These are phyloP conservation scores for Talaromyces sp. DNA, from an alignment of 2,329 filamentous ascomycete species.

Conservation along the genomic window DNA sequence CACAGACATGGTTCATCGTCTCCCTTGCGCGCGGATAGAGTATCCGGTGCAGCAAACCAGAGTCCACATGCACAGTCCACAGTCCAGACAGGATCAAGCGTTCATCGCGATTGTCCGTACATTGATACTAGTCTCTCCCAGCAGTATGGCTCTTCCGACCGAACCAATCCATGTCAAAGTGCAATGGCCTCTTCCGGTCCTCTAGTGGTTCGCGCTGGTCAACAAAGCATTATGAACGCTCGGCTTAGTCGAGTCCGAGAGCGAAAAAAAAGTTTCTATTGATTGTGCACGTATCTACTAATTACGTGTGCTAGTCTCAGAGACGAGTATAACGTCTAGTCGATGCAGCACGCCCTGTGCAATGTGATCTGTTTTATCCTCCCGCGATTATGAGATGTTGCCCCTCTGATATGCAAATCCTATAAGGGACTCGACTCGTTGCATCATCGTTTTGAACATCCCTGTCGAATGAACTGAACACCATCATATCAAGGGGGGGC, in stretches of 20 bases:
- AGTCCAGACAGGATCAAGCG: not conserved
- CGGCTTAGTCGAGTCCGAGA: not conserved
- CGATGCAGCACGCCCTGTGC: not conserved
- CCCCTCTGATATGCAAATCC: not conserved
- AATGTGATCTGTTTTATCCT: not conserved
- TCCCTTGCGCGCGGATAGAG: not conserved
- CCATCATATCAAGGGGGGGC: constrained; percentile 4
- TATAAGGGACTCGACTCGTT: not conserved
- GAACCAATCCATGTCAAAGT: not conserved
- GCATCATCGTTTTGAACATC: not conserved
- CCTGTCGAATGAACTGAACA: not conserved
- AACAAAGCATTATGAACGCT: not conserved
- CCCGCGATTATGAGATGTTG: not conserved
- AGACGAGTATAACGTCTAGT: not conserved
- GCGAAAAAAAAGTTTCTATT: not conserved
- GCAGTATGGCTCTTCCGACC: not conserved
- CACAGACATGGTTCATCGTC: not conserved
- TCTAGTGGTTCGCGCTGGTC: not conserved
- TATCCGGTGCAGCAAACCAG: not conserved
- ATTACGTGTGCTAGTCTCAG: not conserved
- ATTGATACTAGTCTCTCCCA: not conserved
- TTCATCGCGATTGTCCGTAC: not conserved
- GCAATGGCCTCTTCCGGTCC: not conserved
- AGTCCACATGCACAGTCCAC: too few species aligned
- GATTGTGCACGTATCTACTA: not conserved